Evolutionary conservation across 345 rosid species (phyloP).

Genomic region (Excoecaria cochinchinensis): DNA sequence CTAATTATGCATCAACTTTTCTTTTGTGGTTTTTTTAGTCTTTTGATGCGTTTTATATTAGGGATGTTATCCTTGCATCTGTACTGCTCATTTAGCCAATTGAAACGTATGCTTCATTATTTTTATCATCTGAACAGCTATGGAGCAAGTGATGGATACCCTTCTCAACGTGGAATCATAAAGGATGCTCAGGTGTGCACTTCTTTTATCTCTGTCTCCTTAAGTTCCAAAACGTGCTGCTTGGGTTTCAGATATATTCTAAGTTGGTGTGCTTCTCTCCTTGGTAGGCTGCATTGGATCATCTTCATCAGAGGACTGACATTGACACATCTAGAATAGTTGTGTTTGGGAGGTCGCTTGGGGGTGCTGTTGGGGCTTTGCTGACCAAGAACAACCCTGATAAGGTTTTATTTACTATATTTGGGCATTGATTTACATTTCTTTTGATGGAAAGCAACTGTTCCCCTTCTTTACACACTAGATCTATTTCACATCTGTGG

Average conservation of each 20-base stretch:
- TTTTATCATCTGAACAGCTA: slow-evolving; percentile 47
- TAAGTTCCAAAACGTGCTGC: slow-evolving; percentile 10
- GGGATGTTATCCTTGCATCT: slow-evolving; percentile 8
- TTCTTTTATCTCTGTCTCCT: slow-evolving; percentile 14
- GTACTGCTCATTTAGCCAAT: slow-evolving; percentile 16
- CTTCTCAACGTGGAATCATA: slow-evolving; percentile 88
- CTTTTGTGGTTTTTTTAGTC: not conserved
- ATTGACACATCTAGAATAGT: slow-evolving; percentile 86
- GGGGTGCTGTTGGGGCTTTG: slow-evolving; percentile 96
- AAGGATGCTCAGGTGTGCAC: slow-evolving; percentile 85
- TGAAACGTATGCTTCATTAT: slow-evolving; percentile 25
- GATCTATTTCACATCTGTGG: not conserved
- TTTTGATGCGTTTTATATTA: slow-evolving; percentile 7
- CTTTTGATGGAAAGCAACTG: not conserved
- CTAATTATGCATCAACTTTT: slow-evolving; percentile 11
- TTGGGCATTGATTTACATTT: not conserved
- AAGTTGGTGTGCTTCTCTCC: slow-evolving; percentile 12
- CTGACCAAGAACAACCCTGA: slow-evolving; percentile 87
- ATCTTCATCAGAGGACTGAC: slow-evolving; percentile 81
- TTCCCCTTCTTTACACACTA: not conserved
- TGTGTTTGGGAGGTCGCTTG: slow-evolving; percentile 97
- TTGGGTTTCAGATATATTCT: slow-evolving; percentile 15
- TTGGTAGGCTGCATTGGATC: slow-evolving; percentile 92
- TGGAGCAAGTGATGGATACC: slow-evolving; percentile 94
- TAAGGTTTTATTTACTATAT: slow-evolving; percentile 48